Evolutionary conservation across 148 eudicot genomes (phyloP).

Genomic region (Rhododendron mucronatum): DNA sequence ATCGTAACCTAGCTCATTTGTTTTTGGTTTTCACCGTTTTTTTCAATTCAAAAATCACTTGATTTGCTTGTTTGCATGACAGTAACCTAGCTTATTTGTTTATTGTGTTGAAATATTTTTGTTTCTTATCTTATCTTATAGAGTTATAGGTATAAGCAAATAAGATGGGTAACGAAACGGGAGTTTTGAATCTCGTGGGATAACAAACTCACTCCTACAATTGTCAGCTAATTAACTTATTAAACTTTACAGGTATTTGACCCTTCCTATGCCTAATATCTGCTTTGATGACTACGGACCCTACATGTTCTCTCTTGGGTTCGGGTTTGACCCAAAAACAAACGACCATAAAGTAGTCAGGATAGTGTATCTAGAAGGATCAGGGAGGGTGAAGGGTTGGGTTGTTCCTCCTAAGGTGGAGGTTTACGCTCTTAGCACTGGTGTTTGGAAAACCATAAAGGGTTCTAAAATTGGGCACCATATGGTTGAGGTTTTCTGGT

Average conservation of each 20-base stretch:
- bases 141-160: background rate
- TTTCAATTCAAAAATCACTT: too few relatives aligned
- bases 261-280: background rate
- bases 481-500: background rate
- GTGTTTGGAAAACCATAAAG: background rate
- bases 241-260: background rate
- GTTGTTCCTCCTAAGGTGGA: background rate
- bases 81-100: background rate
- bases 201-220: background rate
- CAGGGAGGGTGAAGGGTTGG: background rate
- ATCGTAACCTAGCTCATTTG: background rate
- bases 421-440: background rate
- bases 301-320: slow-evolving; percentile 7
- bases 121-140: background rate
- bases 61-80: background rate
- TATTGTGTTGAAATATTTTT: too few relatives aligned
- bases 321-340: background rate
- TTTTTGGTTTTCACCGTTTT: too few relatives aligned
- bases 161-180: background rate
- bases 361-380: background rate
- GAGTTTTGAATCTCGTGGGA: background rate
- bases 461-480: background rate
- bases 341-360: slow-evolving; percentile 1
- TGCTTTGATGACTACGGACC: background rate
- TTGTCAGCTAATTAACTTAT: background rate